Base-by-base conservation (phyloP, 352 stramenopile species). In the Phytophthora megakarya region DNA sequence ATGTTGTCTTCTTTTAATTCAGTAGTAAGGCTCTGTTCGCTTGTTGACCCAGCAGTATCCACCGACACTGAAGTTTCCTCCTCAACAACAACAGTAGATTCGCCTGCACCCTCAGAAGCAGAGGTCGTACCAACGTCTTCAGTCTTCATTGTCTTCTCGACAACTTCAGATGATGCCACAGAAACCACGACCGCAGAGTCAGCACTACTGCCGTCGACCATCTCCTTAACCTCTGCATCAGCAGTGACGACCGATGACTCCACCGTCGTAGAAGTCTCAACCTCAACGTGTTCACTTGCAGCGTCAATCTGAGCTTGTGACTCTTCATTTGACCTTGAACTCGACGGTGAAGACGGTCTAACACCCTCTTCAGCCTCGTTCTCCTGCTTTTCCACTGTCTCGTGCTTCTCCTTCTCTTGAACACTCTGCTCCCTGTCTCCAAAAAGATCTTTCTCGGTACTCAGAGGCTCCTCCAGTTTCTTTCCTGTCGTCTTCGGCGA, bases 321-420 rank as follows among this genome's bases (percentile, higher is more conserved):
- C 11, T 68, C 42, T 21, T 47, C 30, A 42, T 43, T 72, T 6
- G 48, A 66, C 6, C 18, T 61, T 11, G 46, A 28, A 5, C 57
- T 75, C 10, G 62, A 69, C 5, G 50, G 35, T 15, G 62, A 35
- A 5, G 62, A 42, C 0, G 44, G 63, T 37, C 21, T 50, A 12
- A 50, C 54, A 12, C 22, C 37, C 6, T 63, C 54, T 45, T 58
- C 42, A 5, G 46, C 50, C 25, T 69, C 46, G 18, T 70, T 66
- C 43, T 72, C 65, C 46, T 70, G 58, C 28, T 55, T 63, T 26
- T 73, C 55, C 35, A 72, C 13, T 1, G 39, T 21, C 8, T 78
- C 66, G 40, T 61, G 61, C 33, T 75, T 75, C 3, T 71, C 48
- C 40, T 80, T 80, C 49, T 84, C 67, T 28, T 73, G 59, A n/a